These are phyloP conservation scores for Cutaneotrichosporon sp. DNA, from an alignment of 1,284 basidiomycete genomes.

Conservation along the genomic window DNA sequence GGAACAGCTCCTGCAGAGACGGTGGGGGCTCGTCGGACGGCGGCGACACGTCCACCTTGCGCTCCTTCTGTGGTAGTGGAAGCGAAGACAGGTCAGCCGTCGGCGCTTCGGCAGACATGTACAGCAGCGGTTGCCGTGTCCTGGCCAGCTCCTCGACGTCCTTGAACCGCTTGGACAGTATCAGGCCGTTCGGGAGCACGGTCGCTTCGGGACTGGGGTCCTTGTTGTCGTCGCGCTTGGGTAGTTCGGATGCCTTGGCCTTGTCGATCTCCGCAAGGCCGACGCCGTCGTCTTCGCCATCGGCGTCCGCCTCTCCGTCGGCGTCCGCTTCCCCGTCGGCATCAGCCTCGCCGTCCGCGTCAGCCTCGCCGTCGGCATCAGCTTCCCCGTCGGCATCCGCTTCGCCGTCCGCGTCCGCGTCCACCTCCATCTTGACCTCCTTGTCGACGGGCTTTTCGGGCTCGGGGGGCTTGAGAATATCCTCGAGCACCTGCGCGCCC, in stretches of 20 bases:
- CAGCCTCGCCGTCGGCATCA: slow-evolving; percentile 17
- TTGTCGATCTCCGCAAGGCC: slow-evolving; percentile 26
- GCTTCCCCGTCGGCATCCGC: slow-evolving; percentile 20
- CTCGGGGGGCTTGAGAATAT: slow-evolving; percentile 23
- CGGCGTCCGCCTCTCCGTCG: slow-evolving; percentile 22
- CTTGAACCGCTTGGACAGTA: slow-evolving; percentile 37
- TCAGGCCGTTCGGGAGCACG: slow-evolving; percentile 31
- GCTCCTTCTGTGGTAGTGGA: slow-evolving; percentile 10
- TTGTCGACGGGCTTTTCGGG: slow-evolving; percentile 21
- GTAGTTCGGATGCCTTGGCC: slow-evolving; percentile 3
- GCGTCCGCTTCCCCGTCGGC: slow-evolving; percentile 35
- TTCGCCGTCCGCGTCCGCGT: slow-evolving; percentile 29
- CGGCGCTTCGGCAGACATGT: slow-evolving; percentile 28
- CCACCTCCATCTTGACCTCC: slow-evolving; percentile 23
- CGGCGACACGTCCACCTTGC: background rate
- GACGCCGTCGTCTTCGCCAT: slow-evolving; percentile 33
- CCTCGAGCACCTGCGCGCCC: slow-evolving; percentile 34
- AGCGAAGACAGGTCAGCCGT: slow-evolving; percentile 34
- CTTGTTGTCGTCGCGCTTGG: slow-evolving; percentile 12
- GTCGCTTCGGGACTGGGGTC: slow-evolving; percentile 17
- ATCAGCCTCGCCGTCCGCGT: slow-evolving; percentile 35
- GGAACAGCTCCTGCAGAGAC: slow-evolving; percentile 50
- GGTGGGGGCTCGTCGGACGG: slow-evolving; percentile 18
- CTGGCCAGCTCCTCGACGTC: slow-evolving; percentile 29
- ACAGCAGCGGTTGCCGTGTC: slow-evolving; percentile 32